A percentile compares a stretch with the other conserved stretches of the same genome.
Evolutionary conservation across 805 yeast species (phyloP).

Genomic region (Kuraishia cidri): DNA sequence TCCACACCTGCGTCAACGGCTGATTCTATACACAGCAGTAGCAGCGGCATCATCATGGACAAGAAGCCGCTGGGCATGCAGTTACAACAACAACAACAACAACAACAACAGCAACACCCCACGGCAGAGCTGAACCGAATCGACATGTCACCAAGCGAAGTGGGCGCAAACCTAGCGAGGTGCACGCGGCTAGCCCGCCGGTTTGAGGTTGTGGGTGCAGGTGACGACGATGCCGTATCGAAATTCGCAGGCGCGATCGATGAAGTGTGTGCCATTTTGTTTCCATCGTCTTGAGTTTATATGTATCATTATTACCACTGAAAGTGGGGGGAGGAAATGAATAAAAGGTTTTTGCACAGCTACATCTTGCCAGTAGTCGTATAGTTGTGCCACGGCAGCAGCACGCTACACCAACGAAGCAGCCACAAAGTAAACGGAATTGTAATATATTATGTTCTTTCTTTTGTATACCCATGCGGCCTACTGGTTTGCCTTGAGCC

Average conservation of each 20-base stretch:
- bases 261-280: not conserved
- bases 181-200: conserved; percentile 5
- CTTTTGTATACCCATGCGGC: not conserved
- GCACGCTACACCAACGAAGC: too few species aligned
- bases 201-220: conserved; percentile 7
- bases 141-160: conserved; percentile 7
- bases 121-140: conserved; percentile 4
- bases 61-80: not conserved
- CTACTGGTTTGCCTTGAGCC: conserved; percentile 44
- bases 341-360: too few species aligned
- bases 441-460: too few species aligned
- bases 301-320: too few species aligned
- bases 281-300: too few species aligned
- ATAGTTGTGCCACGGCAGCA: too few species aligned
- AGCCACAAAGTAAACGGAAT: too few species aligned
- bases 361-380: too few species aligned
- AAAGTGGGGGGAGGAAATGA: too few species aligned
- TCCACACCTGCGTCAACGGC: too few species aligned
- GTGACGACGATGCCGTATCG: conserved; percentile 8
- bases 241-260: conserved; percentile 7
- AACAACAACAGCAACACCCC: not conserved
- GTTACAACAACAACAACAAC: not conserved
- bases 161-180: conserved; percentile 7
- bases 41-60: not conserved
- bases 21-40: too few species aligned